Conservation (phyloP, 805 yeast species). For the Metschnikowia anglica region DNA sequence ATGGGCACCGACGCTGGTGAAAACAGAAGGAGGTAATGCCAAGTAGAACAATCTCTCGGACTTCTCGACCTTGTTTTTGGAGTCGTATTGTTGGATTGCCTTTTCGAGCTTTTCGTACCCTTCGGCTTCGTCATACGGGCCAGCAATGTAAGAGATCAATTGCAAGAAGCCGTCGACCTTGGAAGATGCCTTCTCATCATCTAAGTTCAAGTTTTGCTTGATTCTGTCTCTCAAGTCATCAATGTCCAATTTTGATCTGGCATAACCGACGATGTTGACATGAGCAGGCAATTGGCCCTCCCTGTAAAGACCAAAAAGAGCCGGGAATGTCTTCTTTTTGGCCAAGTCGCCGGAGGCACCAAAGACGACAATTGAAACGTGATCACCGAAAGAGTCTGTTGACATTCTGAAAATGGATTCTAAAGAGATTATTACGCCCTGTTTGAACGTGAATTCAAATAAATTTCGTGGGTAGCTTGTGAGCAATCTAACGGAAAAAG, state of each 20-base stretch:
- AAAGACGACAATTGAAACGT: constrained; percentile 75
- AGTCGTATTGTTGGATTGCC: constrained; percentile 60
- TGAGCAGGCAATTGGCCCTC: constrained; percentile 72
- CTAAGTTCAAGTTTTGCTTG: constrained; percentile 55
- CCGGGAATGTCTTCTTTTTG: constrained; percentile 92
- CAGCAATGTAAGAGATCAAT: constrained; percentile 66
- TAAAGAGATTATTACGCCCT: not conserved
- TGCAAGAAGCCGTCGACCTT: constrained; percentile 63
- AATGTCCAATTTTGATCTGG: constrained; percentile 71
- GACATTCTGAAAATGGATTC: constrained; percentile 23
- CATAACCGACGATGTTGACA: constrained; percentile 84
- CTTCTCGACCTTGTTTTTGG: constrained; percentile 38
- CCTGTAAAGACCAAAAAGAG: constrained; percentile 62
- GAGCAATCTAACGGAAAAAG: constrained; percentile 10
- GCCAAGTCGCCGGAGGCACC: constrained; percentile 97
- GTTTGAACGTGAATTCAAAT: not conserved
- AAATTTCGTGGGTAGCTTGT: constrained; percentile 1
- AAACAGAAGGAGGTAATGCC: constrained; percentile 93
- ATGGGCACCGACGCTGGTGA: constrained; percentile 72
- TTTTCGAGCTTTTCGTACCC: constrained; percentile 64
- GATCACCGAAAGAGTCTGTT: constrained; percentile 51
- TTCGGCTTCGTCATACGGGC: constrained; percentile 76
- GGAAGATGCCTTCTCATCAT: constrained; percentile 41
- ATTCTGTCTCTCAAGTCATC: constrained; percentile 71
- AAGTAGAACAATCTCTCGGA: constrained; percentile 86